These are phyloP conservation scores for Cystobasidium slooffiae DNA, from an alignment of 1,284 basidiomycete species.

Conservation along the genomic window DNA sequence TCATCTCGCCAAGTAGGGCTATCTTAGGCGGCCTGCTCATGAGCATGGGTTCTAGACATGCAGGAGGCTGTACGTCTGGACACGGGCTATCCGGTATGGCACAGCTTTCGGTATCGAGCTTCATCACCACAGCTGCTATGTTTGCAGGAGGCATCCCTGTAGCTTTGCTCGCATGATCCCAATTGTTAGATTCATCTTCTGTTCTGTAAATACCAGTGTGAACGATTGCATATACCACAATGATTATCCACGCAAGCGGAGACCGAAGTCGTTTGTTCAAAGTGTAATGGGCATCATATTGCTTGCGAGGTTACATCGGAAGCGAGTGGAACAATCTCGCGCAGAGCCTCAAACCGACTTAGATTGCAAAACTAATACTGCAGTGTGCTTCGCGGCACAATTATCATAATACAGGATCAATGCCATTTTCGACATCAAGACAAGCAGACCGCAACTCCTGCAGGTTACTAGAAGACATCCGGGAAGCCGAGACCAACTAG, in stretches of 20 bases:
- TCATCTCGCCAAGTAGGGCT: conserved; percentile 2
- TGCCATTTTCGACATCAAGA: background rate
- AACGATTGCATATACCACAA: too few relatives aligned
- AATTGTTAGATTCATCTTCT: background rate
- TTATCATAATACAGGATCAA: too few relatives aligned
- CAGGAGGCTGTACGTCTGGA: conserved; percentile 25
- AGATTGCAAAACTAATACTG: too few relatives aligned
- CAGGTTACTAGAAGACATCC: background rate
- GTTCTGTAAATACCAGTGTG: too few relatives aligned
- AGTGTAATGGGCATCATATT: too few relatives aligned
- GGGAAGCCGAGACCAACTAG: conserved; percentile 18
- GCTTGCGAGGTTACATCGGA: too few relatives aligned
- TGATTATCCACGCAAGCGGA: too few relatives aligned
- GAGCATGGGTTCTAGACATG: conserved; percentile 25
- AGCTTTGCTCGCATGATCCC: background rate
- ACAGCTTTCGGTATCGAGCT: conserved; percentile 1
- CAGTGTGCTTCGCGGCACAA: too few relatives aligned
- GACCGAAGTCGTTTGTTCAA: too few relatives aligned
- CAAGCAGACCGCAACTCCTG: background rate
- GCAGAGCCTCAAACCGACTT: too few relatives aligned
- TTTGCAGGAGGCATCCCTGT: conserved; percentile 25
- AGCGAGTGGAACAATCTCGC: too few relatives aligned
- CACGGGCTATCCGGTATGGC: conserved; percentile 24
- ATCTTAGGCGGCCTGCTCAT: conserved; percentile 29
- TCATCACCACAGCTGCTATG: conserved; percentile 32